These are phyloP conservation scores for Trametes punicea DNA, from an alignment of 768 basidiomycete genomes.

Conservation along the genomic window DNA sequence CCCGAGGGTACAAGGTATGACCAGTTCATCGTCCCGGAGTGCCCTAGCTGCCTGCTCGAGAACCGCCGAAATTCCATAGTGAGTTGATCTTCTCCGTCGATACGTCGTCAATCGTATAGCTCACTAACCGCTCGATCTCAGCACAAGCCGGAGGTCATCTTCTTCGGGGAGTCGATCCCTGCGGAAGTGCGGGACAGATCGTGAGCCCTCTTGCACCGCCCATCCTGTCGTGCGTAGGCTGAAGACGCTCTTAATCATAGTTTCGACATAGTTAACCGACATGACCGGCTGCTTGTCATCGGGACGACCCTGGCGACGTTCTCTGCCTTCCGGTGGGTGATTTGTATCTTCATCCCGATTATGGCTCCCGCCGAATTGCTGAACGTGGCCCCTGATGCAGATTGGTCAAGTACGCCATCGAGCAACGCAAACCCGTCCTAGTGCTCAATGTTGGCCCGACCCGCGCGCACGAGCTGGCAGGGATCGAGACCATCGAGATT, in stretches of 20 bases:
- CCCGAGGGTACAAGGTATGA: constrained; percentile 68
- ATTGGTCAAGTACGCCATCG: constrained; percentile 74
- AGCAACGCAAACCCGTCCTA: constrained; percentile 72
- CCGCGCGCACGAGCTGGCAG: constrained; percentile 68
- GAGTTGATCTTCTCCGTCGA: constrained; percentile 16
- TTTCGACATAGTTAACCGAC: constrained; percentile 51
- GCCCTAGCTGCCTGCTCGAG: constrained; percentile 60
- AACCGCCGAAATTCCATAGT: constrained; percentile 61
- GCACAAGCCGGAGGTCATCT: constrained; percentile 82
- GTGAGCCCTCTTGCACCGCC: constrained; percentile 39
- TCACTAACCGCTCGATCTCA: constrained; percentile 30
- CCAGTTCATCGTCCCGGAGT: constrained; percentile 78
- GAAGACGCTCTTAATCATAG: constrained; percentile 33
- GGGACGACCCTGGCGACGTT: constrained; percentile 94
- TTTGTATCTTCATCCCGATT: not conserved
- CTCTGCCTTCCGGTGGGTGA: constrained; percentile 75
- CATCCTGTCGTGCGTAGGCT: not conserved
- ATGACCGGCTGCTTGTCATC: constrained; percentile 71
- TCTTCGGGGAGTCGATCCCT: constrained; percentile 89
- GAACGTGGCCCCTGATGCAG: constrained; percentile 39
- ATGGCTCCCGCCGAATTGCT: not conserved
- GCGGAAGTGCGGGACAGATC: constrained; percentile 62
- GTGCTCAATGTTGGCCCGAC: constrained; percentile 88
- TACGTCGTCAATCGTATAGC: too few species aligned
- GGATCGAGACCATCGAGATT: constrained; percentile 78